phyloP scores from a whole-genome alignment of 2,329 filamentous ascomycete species.

The Mycosphaerella arachidis region DNA sequence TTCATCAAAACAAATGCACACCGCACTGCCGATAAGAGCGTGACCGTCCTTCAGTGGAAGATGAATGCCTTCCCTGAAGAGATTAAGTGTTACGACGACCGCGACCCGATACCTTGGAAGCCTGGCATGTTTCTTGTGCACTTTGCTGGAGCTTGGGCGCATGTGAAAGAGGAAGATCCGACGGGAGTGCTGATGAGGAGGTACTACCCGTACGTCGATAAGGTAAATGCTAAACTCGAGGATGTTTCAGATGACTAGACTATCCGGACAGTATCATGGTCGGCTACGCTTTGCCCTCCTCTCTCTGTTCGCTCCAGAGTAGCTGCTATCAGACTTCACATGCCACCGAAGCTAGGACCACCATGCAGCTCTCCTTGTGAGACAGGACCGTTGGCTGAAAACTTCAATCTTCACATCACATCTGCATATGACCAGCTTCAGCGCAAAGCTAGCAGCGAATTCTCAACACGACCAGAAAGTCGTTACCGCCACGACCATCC shows the following conservation, averaged over 20 bases:
- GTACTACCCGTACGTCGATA: slow-evolving; percentile 22
- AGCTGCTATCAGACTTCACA: not conserved
- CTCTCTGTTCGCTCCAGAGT: too few relatives aligned
- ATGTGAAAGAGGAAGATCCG: slow-evolving; percentile 37
- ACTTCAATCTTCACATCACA: not conserved
- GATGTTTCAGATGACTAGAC: not conserved
- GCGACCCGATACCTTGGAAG: slow-evolving; percentile 30
- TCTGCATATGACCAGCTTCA: too few relatives aligned
- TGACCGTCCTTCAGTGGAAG: slow-evolving; percentile 34
- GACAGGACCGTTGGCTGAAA: not conserved
- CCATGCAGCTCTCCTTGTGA: not conserved
- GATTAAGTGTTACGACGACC: slow-evolving; percentile 35
- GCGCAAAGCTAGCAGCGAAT: too few relatives aligned
- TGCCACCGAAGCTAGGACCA: not conserved
- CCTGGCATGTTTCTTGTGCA: slow-evolving; percentile 30
- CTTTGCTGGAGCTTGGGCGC: slow-evolving; percentile 42
- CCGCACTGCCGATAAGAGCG: slow-evolving; percentile 7
- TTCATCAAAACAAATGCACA: slow-evolving; percentile 22
- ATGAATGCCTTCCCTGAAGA: slow-evolving; percentile 40
- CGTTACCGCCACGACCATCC: too few relatives aligned
- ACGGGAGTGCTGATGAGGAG: slow-evolving; percentile 38
- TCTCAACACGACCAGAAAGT: too few relatives aligned
- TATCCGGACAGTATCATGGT: too few relatives aligned
- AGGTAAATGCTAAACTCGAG: not conserved
- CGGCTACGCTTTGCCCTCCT: too few relatives aligned